phyloP scores from a whole-genome alignment of 139 green algal genomes.

The Dunaliella primolecta region DNA sequence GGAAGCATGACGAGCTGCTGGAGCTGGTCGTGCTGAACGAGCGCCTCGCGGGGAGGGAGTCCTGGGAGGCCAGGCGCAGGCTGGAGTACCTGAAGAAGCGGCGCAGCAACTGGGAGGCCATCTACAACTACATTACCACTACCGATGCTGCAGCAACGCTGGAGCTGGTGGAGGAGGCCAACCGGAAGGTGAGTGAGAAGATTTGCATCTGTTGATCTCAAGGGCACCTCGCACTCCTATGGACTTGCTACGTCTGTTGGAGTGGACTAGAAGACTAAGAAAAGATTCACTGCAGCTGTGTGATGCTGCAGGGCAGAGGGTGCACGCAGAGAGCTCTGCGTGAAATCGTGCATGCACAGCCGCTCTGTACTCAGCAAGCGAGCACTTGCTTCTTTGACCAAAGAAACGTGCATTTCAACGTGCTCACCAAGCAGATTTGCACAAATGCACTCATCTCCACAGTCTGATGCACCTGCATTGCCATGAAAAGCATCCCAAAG shows the following conservation, averaged over 20 bases:
- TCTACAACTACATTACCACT: conserved; percentile 73
- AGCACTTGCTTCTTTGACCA: too few relatives aligned
- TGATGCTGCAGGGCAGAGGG: background rate
- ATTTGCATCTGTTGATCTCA: too few relatives aligned
- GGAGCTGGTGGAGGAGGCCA: conserved; percentile 74
- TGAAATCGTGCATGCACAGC: too few relatives aligned
- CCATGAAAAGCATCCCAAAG: too few relatives aligned
- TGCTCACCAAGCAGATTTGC: too few relatives aligned
- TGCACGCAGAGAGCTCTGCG: too few relatives aligned
- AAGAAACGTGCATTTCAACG: too few relatives aligned
- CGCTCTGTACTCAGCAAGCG: too few relatives aligned
- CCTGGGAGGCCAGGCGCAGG: conserved; percentile 45
- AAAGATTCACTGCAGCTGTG: background rate
- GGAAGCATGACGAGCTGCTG: conserved; percentile 61
- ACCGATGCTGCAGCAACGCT: conserved; percentile 70
- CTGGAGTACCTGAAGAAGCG: conserved; percentile 69
- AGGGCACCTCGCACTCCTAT: background rate
- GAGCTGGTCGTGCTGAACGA: conserved; percentile 78
- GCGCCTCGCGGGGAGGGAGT: conserved; percentile 43
- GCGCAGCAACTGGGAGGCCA: conserved; percentile 69
- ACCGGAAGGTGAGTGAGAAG: conserved; percentile 48
- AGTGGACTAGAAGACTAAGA: background rate
- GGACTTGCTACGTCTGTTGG: background rate
- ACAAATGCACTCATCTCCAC: too few relatives aligned
- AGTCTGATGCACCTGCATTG: too few relatives aligned